Evolutionary conservation across 208 protist genomes (phyloP), one percentile per base, ranked within the genome.

Genomic region (Leptomonas seymouri): DNA sequence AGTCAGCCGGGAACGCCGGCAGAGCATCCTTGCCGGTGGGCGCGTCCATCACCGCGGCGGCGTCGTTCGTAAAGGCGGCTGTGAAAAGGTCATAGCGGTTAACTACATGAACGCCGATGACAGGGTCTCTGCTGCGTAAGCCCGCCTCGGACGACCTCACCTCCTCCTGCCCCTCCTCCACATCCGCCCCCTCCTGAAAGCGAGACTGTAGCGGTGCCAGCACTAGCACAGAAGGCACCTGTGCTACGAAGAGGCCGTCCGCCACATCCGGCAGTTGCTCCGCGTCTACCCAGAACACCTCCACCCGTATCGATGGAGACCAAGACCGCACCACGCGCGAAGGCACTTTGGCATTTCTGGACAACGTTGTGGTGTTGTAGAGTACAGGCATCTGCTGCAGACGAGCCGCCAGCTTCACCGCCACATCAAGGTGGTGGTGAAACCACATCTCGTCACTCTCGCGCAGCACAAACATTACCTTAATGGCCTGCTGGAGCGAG

Each of bases 281-380:
- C 20, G 76, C 80, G 36, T 89, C 80, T 0, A 86, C 15, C 84
- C 84, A 89, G 46, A 77, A 86, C 21, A 71, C 67, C 23, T 79
- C 72, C 12, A 71, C 25, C 23, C 54, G 48, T 51, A 68, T 45
- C 23, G 42, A 11, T 1, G 72, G 65, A 20, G 61, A 65, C 74
- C 70, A 80, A 31, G 49, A 14, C n/a, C 44, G 34, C 51, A 57
- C 59, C 56, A 73, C 48, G 14, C 61, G 60, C 34, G 46, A 45
- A 14, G 60, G 60, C 61, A 41, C 49, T 63, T 67, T 76, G 28
- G 48, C 34, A 1, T 54, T 51, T n/a, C 31, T 42, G 15, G 11
- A 14, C 0, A 67, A 21, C 30, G 48, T 60, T 3, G 64, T 76
- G 9, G 68, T 63, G 62, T 76, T 76, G 71, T 69, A 80, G 6